These are phyloP conservation scores for Boletus reticuloceps DNA, from an alignment of 768 basidiomycete species.

Conservation along the genomic window DNA sequence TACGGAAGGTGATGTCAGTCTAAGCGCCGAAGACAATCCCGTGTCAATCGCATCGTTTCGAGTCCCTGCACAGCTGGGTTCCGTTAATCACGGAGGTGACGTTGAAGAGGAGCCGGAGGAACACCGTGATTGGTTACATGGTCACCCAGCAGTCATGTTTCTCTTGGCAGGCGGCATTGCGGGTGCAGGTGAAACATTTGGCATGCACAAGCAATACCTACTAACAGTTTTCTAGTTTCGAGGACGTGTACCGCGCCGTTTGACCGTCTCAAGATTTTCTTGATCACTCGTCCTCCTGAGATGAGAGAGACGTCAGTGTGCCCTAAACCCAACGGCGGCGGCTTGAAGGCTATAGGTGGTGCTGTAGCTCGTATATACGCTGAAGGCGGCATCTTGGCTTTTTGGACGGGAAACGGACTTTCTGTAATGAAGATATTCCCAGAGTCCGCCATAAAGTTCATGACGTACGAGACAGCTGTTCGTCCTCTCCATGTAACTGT, in stretches of 20 bases:
- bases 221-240: constrained; percentile 60
- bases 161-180: constrained; percentile 92
- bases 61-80: constrained; percentile 11
- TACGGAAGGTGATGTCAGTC: constrained; percentile 67
- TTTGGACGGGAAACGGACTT: constrained; percentile 97
- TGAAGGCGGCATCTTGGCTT: constrained; percentile 86
- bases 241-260: constrained; percentile 97
- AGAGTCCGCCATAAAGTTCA: constrained; percentile 98
- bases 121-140: constrained; percentile 59
- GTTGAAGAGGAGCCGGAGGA: constrained; percentile 61
- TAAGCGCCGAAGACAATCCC: constrained; percentile 74
- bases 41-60: constrained; percentile 29
- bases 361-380: constrained; percentile 82
- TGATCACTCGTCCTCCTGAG: constrained; percentile 86
- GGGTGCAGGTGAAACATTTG: constrained; percentile 69
- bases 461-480: constrained; percentile 90
- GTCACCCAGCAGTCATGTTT: constrained; percentile 79
- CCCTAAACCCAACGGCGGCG: constrained; percentile 45
- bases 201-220: background rate
- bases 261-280: constrained; percentile 93
- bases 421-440: constrained; percentile 96
- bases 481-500: constrained; percentile 32
- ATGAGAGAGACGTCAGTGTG: constrained; percentile 53
- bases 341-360: constrained; percentile 60
- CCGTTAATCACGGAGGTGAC: constrained; percentile 35